Evolutionary conservation across 495 filamentous ascomycete genomes (phyloP), one percentile per base, ranked within the genome.

Genomic region (Evansstolkia leycettana): DNA sequence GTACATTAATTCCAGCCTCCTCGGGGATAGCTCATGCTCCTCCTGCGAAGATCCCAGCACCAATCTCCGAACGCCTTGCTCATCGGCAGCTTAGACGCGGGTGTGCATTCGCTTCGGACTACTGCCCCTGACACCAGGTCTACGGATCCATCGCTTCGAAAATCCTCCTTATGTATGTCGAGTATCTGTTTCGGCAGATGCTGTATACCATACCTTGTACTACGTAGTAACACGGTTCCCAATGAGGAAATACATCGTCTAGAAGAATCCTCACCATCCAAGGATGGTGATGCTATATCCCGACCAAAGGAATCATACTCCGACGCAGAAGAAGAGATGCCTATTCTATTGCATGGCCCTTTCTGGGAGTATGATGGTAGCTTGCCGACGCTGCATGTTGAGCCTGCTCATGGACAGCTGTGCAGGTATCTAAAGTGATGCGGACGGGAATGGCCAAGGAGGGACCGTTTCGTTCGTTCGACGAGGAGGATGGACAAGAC

Each of bases 311-410:
- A 1, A 5, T 17, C 17, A 28, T 2, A 15, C 13, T 16, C 18
- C 11, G 31, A 27, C 2, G 43, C 45, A n/a, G 56, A 62, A 27
- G 17, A 5, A 1, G 37, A 15, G 11, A 29, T 29, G 11, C 28
- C 14, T n/a, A 26, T 12, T 5, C 61, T 6, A 49, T 67, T 37
- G 63, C 56, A 7, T 64, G 57, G 56, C 57, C 45, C 0, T 75
- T 69, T 39, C 38, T 71, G 4, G 58, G 58, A 5, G 17, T 57
- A n/a, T 2, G 69, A 73, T 47, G 69, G 70, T 2, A 48, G 52
- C 5, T 36, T 73, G 29, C 51, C 60, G 5, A 66, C 64, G 6
- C 33, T 75, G 37, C 64, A 71, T 47, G 69, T 73, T 30, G 58
- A 70, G 34, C 48, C 55, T 19, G 62, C 51, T 31, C 57, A 72